A percentile compares a stretch with the other conserved stretches of the same genome.
These are phyloP conservation scores for Tardiomyces blankii DNA, from an alignment of 1,139 yeast genomes.

Conservation along the genomic window DNA sequence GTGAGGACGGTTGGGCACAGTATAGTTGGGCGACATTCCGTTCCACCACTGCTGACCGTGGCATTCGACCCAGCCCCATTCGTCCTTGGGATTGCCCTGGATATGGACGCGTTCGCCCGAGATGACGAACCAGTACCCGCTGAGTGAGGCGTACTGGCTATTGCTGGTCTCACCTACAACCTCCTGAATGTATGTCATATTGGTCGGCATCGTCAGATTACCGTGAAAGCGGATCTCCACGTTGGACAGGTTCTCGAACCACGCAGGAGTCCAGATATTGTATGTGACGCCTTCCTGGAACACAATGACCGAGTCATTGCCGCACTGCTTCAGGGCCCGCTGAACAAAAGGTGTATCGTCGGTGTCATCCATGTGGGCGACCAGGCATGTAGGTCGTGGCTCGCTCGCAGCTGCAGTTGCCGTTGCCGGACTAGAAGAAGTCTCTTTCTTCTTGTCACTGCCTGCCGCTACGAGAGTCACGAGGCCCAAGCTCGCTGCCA, in stretches of 20 bases:
- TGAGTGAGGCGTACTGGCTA: neutral
- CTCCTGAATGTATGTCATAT: neutral
- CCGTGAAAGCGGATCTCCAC: neutral
- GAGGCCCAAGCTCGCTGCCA: too few species aligned
- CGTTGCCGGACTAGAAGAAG: too few species aligned
- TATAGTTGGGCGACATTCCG: neutral
- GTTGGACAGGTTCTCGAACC: neutral
- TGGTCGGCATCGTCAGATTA: neutral
- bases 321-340: neutral
- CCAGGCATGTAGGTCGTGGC: neutral
- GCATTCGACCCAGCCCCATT: conserved; percentile 1
- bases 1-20: neutral
- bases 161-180: neutral
- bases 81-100: neutral
- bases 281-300: neutral
- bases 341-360: neutral
- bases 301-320: conserved; percentile 1
- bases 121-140: neutral
- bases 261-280: neutral
- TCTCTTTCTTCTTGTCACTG: too few species aligned
- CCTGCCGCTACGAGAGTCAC: too few species aligned
- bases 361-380: neutral
- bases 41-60: neutral
- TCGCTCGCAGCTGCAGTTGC: too few species aligned
- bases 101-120: neutral